phyloP scores from a whole-genome alignment of 2,329 filamentous ascomycete genomes.

The Calonectria pauciramosa region DNA sequence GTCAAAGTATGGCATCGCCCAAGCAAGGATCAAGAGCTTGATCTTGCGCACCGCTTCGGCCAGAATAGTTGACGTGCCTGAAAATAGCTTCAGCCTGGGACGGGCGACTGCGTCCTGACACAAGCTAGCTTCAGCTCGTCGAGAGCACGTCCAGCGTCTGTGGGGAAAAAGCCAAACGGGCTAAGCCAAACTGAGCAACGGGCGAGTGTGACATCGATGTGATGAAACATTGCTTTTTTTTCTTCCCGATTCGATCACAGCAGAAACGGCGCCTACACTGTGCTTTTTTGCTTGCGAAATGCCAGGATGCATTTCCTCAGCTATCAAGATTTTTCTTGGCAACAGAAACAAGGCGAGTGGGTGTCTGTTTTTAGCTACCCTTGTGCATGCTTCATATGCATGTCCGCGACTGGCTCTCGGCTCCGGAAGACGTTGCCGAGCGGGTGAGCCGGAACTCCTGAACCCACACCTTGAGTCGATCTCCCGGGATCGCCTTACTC shows the following conservation, averaged over 20 bases:
- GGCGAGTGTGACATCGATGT: background rate
- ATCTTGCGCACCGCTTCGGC: background rate
- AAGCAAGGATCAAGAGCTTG: background rate
- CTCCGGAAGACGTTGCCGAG: background rate
- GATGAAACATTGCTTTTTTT: conserved; percentile 1
- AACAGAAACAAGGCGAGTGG: background rate
- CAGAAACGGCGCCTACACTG: background rate
- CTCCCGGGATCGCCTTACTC: conserved; percentile 2
- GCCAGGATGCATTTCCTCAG: background rate
- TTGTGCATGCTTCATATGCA: background rate
- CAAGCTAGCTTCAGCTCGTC: conserved; percentile 3
- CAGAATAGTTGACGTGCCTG: background rate
- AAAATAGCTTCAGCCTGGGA: background rate
- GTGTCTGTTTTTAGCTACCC: background rate
- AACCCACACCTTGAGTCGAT: background rate
- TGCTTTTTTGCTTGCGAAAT: background rate
- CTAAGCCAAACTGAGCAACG: background rate
- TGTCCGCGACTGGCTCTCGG: background rate
- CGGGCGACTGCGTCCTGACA: background rate
- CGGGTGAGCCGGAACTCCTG: background rate
- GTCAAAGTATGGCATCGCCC: background rate
- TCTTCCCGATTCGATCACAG: background rate
- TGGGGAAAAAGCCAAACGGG: background rate
- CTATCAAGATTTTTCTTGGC: background rate
- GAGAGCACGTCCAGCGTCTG: background rate